Conservation (phyloP, 768 basidiomycete genomes). For the Boletus insuetus region DNA sequence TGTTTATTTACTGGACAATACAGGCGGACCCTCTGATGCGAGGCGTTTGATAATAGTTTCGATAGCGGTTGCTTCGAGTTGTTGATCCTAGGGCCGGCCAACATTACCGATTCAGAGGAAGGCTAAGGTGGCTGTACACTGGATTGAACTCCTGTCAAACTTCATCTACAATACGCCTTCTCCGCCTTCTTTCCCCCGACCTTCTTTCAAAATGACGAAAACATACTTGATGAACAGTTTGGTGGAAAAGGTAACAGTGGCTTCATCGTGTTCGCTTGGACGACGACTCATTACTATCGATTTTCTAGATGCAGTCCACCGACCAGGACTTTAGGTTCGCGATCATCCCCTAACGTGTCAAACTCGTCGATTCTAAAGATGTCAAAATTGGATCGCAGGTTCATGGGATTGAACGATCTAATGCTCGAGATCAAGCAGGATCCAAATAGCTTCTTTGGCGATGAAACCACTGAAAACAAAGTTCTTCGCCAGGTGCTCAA, state of each 20-base stretch:
- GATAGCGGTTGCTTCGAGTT: too few relatives aligned
- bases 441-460: conserved; percentile 71
- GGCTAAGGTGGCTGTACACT: conserved; percentile 14
- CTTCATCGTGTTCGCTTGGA: neutral
- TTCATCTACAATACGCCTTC: neutral
- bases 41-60: too few relatives aligned
- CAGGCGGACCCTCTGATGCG: too few relatives aligned
- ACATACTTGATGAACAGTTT: conserved; percentile 82
- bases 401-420: conserved; percentile 96
- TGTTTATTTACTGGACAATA: too few relatives aligned
- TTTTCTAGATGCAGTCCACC: conserved; percentile 75
- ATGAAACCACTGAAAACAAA: conserved; percentile 83
- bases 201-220: conserved; percentile 64
- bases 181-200: neutral
- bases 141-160: conserved; percentile 29
- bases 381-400: conserved; percentile 46
- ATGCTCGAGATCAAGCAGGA: conserved; percentile 85
- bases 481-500: conserved; percentile 81
- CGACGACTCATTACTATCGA: conserved; percentile 1
- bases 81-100: too few relatives aligned
- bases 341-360: conserved; percentile 17
- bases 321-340: conserved; percentile 87
- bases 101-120: too few relatives aligned
- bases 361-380: conserved; percentile 14
- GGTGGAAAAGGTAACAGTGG: conserved; percentile 64